These are phyloP conservation scores for Dactylorhiza incarnata DNA, from an alignment of 106 monocot species.

Conservation along the genomic window DNA sequence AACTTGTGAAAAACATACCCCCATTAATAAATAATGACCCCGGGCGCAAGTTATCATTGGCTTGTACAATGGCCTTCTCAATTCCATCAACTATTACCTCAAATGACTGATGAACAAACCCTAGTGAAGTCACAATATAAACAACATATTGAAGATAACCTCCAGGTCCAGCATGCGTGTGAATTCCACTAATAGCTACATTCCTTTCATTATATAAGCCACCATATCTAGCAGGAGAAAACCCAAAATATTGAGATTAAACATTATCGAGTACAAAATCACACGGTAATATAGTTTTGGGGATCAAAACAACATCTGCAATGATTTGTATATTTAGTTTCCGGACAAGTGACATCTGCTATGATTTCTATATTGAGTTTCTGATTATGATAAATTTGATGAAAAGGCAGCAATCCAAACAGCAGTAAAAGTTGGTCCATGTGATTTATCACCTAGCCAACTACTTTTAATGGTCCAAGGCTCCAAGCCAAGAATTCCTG, in stretches of 20 bases:
- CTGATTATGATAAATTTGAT: neutral
- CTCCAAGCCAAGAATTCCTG: neutral
- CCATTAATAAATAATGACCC: constrained; percentile 70
- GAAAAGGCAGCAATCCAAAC: neutral
- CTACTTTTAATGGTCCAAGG: neutral
- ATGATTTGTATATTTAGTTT: neutral
- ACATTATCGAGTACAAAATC: neutral
- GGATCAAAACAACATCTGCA: neutral
- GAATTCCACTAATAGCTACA: constrained; percentile 92
- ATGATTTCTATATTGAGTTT: neutral
- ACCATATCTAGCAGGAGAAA: constrained; percentile 57
- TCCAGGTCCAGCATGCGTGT: constrained; percentile 92
- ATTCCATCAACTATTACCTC: constrained; percentile 88
- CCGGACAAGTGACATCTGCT: neutral
- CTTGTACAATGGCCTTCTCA: constrained; percentile 76
- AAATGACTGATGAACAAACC: constrained; percentile 90
- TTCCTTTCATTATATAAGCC: constrained; percentile 65
- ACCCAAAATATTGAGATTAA: neutral
- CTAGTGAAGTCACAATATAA: constrained; percentile 85
- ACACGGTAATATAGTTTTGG: neutral
- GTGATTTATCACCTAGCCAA: neutral
- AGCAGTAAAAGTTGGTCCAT: neutral
- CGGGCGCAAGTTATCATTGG: constrained; percentile 82
- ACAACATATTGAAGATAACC: constrained; percentile 94
- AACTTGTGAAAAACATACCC: constrained; percentile 31